Conservation (phyloP, 208 protist species). For the Novymonas esmeraldas region DNA sequence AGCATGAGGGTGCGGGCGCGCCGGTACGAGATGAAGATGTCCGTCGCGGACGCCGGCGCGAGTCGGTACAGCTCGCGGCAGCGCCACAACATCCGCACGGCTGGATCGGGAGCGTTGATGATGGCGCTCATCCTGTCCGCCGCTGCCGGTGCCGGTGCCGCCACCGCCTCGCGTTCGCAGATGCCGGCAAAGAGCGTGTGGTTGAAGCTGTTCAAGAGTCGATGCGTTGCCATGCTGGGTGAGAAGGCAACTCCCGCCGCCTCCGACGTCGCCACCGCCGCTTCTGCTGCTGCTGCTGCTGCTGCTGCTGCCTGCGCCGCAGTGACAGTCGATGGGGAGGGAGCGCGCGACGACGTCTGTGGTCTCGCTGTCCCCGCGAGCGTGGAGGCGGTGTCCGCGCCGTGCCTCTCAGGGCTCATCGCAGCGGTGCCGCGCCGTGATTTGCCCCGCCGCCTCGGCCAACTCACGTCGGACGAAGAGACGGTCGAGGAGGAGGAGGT, state of each 20-base stretch:
- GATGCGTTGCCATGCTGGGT: constrained; percentile 56
- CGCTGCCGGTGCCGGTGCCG: neutral
- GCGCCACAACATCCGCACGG: constrained; percentile 12
- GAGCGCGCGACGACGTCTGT: no score
- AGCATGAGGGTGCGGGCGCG: constrained; percentile 31
- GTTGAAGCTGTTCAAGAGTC: constrained; percentile 72
- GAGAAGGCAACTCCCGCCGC: neutral
- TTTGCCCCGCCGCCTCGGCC: neutral
- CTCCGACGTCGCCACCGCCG: neutral
- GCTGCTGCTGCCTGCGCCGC: no score
- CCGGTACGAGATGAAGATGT: constrained; percentile 48
- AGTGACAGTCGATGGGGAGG: no score
- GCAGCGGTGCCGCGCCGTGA: neutral
- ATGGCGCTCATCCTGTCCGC: neutral
- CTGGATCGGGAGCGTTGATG: neutral
- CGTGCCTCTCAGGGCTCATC: neutral
- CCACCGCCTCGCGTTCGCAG: constrained; percentile 19
- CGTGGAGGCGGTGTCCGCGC: no score
- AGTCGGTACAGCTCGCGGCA: constrained; percentile 39
- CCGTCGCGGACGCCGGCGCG: constrained; percentile 24
- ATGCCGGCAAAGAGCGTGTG: constrained; percentile 59
- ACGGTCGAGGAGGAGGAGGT: no score
- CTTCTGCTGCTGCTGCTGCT: neutral
- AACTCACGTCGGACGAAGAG: neutral
- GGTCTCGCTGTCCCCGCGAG: no score